Base-by-base conservation (phyloP, 352 stramenopile species). In the Paralagenidium karlingii region DNA sequence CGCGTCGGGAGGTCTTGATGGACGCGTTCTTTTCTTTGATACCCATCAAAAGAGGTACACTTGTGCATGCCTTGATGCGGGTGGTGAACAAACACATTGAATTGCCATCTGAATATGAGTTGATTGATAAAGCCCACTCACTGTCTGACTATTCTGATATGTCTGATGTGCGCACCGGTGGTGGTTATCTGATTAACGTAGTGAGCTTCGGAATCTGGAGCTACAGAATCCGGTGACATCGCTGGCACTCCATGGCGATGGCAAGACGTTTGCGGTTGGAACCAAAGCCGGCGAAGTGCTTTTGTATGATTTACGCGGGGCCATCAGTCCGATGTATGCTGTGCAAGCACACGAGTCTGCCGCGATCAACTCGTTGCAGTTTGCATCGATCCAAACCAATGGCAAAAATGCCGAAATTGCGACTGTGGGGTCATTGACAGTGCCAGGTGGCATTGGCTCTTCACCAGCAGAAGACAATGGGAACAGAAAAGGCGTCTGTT, bases 21-120 rank as follows among this genome's bases (percentile, higher is more conserved):
- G 70, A 1, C 63, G 73, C 34, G 64, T 86, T 2, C 55, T 80
- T n/a, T 86, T 86, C 51, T 82, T 71, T 34, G 73, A 86, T 46
- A 79, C 61, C 0, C 47, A 60, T 2, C 67, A 82, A 43, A 52
- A 62, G 28, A 68, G 64, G 73, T 86, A 68, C 16, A 60, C 37
- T 18, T 15, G n/a, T n/a, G n/a, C n/a, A n/a, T n/a, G n/a, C n/a
- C n/a, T n/a, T n/a, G n/a, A 22, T 15, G 13, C 2, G 10, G 29
- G 42, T 3, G 16, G n/a, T 27, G 18, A 11, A 19, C 11, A 27
- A 22, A 45, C 10, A 36, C 41, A 26, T 31, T n/a, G 26, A 10
- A 11, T 18, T 47, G 38, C 13, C 1, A 21, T 27, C 19, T n/a
- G 8, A 21, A 22, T 36, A 27, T 51, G 24, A 34, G 20, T 34